These are phyloP conservation scores for Phytophthora pistaciae DNA, from an alignment of 352 stramenopile species.

Conservation along the genomic window DNA sequence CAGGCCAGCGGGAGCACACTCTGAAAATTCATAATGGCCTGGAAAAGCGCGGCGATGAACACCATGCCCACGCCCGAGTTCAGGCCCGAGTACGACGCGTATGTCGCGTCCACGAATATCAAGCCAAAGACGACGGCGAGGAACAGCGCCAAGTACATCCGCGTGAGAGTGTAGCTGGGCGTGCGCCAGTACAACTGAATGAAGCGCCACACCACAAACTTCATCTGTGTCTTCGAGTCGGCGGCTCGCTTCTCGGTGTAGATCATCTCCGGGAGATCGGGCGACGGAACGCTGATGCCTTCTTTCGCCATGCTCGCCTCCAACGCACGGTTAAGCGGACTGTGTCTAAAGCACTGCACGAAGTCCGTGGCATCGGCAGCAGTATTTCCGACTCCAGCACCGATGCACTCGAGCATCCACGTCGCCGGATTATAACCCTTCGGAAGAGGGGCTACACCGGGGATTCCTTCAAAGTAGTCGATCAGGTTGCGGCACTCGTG, in stretches of 20 bases:
- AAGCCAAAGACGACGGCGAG: constrained; percentile 51
- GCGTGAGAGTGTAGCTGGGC: constrained; percentile 17
- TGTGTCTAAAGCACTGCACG: too few relatives aligned
- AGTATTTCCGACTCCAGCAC: constrained; percentile 36
- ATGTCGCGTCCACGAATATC: constrained; percentile 51
- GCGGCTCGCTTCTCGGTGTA: constrained; percentile 15
- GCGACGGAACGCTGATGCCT: too few relatives aligned
- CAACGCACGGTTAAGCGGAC: too few relatives aligned
- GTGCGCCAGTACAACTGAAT: constrained; percentile 22
- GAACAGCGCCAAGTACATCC: constrained; percentile 41
- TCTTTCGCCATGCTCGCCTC: too few relatives aligned
- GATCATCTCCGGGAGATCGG: background rate
- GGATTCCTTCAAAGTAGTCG: constrained; percentile 23
- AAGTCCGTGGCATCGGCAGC: too few relatives aligned
- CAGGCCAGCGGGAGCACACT: constrained; percentile 75
- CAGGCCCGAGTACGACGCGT: constrained; percentile 34
- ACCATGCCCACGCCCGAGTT: constrained; percentile 60
- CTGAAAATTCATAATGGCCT: constrained; percentile 58
- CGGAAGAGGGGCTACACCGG: background rate
- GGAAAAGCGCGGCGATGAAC: constrained; percentile 75
- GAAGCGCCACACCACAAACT: constrained; percentile 25
- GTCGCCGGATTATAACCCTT: constrained; percentile 20
- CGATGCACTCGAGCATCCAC: constrained; percentile 54
- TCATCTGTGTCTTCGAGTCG: background rate
- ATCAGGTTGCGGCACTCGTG: constrained; percentile 8